Evolutionary conservation across 2,329 filamentous ascomycete genomes (phyloP).

Genomic region (Kalmusia sp.): DNA sequence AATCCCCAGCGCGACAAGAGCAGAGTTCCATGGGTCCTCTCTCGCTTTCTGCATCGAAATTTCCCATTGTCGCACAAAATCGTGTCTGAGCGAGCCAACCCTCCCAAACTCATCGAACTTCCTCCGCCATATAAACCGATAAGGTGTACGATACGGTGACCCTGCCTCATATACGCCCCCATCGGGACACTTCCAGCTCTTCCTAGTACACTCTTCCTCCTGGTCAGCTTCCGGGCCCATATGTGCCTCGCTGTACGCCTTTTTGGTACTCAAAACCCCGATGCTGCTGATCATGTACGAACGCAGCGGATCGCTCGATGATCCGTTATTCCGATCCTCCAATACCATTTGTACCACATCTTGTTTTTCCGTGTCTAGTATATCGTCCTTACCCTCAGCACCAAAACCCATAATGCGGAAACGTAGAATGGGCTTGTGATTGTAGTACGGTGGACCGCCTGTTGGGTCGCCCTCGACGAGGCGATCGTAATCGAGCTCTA

Average conservation of each 20-base stretch:
- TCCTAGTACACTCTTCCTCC: conserved; percentile 16
- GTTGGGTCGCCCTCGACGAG: conserved; percentile 21
- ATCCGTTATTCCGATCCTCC: conserved; percentile 15
- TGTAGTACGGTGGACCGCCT: conserved; percentile 10
- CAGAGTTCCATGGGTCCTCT: conserved; percentile 13
- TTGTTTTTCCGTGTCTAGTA: conserved; percentile 17
- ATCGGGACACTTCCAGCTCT: conserved; percentile 24
- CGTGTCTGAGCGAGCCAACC: conserved; percentile 24
- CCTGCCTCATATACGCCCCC: conserved; percentile 14
- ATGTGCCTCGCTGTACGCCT: conserved; percentile 9
- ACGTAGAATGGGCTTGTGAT: conserved; percentile 16
- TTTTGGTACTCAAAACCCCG: conserved; percentile 6
- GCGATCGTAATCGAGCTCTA: conserved; percentile 28
- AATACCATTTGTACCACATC: conserved; percentile 20
- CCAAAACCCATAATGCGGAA: conserved; percentile 27
- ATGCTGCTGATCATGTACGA: conserved; percentile 20
- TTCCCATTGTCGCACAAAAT: conserved; percentile 11
- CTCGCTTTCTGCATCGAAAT: conserved; percentile 7
- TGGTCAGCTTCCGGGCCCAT: conserved; percentile 10
- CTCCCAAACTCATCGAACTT: conserved; percentile 25
- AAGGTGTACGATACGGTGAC: conserved; percentile 15
- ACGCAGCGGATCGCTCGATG: conserved; percentile 14
- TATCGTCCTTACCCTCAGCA: conserved; percentile 11
- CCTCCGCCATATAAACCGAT: conserved; percentile 26
- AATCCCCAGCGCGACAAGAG: conserved; percentile 18